A percentile compares a stretch with the other conserved stretches of the same genome.
These are phyloP conservation scores for Aspergillus sp. DNA, from an alignment of 2,329 filamentous ascomycete species.

Conservation along the genomic window DNA sequence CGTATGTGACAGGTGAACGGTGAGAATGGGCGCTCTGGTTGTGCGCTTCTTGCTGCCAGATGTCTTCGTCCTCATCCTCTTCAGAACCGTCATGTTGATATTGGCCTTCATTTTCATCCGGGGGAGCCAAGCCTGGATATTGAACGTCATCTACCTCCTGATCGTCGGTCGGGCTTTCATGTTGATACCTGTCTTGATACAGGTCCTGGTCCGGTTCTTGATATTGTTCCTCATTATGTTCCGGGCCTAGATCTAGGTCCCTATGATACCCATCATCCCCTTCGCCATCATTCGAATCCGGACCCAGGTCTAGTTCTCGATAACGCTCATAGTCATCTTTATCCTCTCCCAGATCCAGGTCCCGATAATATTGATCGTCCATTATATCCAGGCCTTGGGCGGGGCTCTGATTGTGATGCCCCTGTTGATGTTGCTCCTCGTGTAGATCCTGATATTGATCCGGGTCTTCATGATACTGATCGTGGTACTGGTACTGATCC, in stretches of 20 bases:
- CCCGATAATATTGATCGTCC: neutral
- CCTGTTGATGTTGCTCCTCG: neutral
- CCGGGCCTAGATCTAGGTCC: neutral
- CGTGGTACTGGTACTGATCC: neutral
- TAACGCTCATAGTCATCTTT: neutral
- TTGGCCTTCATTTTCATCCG: neutral
- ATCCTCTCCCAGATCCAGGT: neutral
- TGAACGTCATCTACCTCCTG: neutral
- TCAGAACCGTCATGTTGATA: constrained; percentile 12
- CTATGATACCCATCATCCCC: neutral
- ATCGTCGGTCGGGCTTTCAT: neutral
- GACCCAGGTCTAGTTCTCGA: neutral
- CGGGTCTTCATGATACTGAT: neutral
- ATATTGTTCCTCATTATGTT: neutral
- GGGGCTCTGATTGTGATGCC: neutral
- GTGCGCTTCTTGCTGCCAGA: constrained; percentile 49
- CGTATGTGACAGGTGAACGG: constrained; percentile 19
- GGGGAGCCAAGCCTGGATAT: neutral
- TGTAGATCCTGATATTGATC: neutral
- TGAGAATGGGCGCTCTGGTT: constrained; percentile 35
- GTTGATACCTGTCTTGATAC: neutral
- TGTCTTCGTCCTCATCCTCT: constrained; percentile 39
- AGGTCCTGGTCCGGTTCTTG: neutral
- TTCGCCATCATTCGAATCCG: neutral
- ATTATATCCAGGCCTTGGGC: neutral